phyloP scores from a whole-genome alignment of 805 yeast species.

The Clavispora fructus region DNA sequence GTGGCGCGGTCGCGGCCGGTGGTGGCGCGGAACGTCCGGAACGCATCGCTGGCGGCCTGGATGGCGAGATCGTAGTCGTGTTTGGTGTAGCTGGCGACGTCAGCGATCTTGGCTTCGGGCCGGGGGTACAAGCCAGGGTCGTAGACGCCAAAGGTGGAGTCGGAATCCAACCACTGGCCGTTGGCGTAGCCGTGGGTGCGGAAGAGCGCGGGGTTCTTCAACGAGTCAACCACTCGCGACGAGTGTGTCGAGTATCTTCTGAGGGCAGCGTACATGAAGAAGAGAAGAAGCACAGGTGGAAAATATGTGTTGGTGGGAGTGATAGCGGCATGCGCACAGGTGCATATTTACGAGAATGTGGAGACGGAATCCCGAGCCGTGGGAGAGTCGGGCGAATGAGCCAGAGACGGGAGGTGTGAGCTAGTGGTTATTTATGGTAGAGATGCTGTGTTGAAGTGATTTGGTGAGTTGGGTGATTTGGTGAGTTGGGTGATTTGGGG shows the following conservation, averaged over 20 bases:
- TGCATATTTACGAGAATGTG: neutral
- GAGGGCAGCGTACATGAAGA: neutral
- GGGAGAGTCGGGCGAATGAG: too few species aligned
- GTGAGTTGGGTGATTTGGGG: too few species aligned
- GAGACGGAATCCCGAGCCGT: too few species aligned
- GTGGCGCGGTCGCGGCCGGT: conserved; percentile 53
- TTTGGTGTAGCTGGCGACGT: conserved; percentile 50
- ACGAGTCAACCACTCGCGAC: conserved; percentile 2
- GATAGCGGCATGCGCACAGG: conserved; percentile 1
- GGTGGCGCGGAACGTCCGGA: conserved; percentile 45
- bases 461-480: too few species aligned
- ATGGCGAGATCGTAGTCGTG: conserved; percentile 54
- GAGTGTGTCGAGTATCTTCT: neutral
- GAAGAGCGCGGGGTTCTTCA: conserved; percentile 48
- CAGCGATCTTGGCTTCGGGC: conserved; percentile 40
- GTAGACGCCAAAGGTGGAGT: conserved; percentile 51
- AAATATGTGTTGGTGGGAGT: neutral
- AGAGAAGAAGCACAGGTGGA: neutral
- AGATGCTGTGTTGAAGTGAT: too few species aligned
- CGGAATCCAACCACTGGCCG: conserved; percentile 63
- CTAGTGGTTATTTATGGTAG: too few species aligned
- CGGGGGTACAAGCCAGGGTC: conserved; percentile 63
- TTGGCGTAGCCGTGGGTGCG: conserved; percentile 60
- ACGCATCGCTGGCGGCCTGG: conserved; percentile 48
- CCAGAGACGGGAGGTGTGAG: too few species aligned